These are phyloP conservation scores for Cymbopogon flexuosus DNA, from an alignment of 202 grass and related monocot species.

Conservation along the genomic window DNA sequence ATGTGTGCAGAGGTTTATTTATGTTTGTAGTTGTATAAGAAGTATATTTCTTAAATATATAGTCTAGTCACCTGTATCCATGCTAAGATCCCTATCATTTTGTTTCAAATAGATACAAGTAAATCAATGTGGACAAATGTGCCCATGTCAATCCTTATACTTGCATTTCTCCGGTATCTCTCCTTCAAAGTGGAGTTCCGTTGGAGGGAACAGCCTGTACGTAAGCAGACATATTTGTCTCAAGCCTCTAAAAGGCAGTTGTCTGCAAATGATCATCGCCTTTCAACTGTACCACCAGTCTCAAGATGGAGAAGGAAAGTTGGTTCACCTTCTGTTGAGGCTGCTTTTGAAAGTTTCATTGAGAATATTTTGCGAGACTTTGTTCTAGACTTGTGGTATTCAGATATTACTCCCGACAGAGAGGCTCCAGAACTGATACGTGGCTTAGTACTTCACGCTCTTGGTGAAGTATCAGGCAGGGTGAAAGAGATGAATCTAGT, in stretches of 20 bases:
- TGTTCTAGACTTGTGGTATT: conserved; percentile 85
- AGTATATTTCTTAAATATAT: conserved; percentile 1
- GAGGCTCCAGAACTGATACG: conserved; percentile 87
- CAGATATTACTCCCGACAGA: conserved; percentile 74
- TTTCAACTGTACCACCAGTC: conserved; percentile 55
- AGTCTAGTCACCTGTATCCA: background rate
- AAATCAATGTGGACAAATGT: conserved; percentile 99
- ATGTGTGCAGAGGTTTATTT: background rate
- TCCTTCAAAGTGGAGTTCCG: conserved; percentile 82
- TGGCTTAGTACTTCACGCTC: conserved; percentile 70
- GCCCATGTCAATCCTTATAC: conserved; percentile 90
- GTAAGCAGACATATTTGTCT: conserved; percentile 67
- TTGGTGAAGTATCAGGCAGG: conserved; percentile 81
- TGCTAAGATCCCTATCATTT: conserved; percentile 19
- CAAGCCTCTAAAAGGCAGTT: conserved; percentile 66
- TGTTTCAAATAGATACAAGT: conserved; percentile 81
- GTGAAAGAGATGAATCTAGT: conserved; percentile 89
- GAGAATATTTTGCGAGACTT: conserved; percentile 89
- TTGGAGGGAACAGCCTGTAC: conserved; percentile 60
- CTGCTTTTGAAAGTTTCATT: conserved; percentile 80
- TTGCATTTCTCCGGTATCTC: conserved; percentile 68
- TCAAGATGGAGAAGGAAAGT: conserved; percentile 94
- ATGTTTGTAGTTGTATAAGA: conserved; percentile 3
- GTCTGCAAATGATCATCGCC: conserved; percentile 60
- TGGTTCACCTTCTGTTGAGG: conserved; percentile 69